phyloP scores from a whole-genome alignment of 306 rosid genomes.

The Corylus heterophylla region DNA sequence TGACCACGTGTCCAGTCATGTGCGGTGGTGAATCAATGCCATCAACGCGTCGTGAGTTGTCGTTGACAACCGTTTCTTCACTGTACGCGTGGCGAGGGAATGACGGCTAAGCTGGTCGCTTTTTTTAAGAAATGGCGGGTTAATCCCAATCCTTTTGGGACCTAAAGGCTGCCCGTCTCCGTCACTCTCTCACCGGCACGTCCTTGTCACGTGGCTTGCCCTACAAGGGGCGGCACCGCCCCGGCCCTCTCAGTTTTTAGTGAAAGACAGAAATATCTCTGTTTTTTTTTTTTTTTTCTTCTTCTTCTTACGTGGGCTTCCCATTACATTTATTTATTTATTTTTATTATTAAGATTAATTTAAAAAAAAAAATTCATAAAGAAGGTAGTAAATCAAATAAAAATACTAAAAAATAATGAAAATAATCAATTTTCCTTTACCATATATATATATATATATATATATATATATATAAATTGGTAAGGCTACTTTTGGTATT shows the following conservation, averaged over 20 bases:
- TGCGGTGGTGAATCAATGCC: constrained; percentile 11
- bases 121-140: neutral
- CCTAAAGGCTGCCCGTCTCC: constrained; percentile 13
- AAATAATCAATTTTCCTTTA: too few relatives aligned
- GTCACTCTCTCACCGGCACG: constrained; percentile 31
- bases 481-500: too few relatives aligned
- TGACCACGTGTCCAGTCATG: constrained; percentile 25
- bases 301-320: too few relatives aligned
- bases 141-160: neutral
- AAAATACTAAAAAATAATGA: too few relatives aligned
- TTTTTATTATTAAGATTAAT: too few relatives aligned
- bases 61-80: constrained; percentile 11
- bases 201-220: constrained; percentile 53
- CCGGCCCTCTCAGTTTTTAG: neutral
- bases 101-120: constrained; percentile 14
- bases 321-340: too few relatives aligned
- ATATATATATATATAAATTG: too few relatives aligned
- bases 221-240: constrained; percentile 62
- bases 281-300: too few relatives aligned
- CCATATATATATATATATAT: too few relatives aligned
- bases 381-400: too few relatives aligned
- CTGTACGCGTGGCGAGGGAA: constrained; percentile 24
- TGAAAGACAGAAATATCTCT: too few relatives aligned
- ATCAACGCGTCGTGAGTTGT: constrained; percentile 6
- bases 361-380: too few relatives aligned